phyloP scores from a whole-genome alignment of 441 rosid genomes.

The Gossypium davidsonii region DNA sequence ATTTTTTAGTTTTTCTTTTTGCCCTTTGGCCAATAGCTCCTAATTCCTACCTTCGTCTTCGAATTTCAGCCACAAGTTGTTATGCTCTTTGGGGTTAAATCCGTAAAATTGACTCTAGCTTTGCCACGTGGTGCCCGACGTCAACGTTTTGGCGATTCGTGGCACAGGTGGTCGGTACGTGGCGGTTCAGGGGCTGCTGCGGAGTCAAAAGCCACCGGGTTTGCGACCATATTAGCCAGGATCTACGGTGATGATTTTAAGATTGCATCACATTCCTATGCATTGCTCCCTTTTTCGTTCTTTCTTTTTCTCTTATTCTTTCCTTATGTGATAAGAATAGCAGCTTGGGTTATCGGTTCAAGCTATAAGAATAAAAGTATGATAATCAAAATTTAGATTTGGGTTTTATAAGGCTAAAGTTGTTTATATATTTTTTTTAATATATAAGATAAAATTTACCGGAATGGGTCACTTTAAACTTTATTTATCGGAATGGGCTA shows the following conservation, averaged over 20 bases:
- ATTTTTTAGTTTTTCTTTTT: background rate
- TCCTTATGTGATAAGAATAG: too few relatives aligned
- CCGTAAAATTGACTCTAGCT: constrained; percentile 40
- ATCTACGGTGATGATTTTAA: background rate
- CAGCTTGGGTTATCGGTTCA: too few relatives aligned
- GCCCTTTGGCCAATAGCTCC: constrained; percentile 1
- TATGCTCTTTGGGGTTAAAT: constrained; percentile 25
- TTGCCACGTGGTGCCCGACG: constrained; percentile 25
- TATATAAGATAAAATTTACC: too few relatives aligned
- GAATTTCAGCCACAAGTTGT: constrained; percentile 56
- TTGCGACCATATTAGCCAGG: background rate
- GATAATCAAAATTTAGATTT: too few relatives aligned
- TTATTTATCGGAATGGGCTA: too few relatives aligned
- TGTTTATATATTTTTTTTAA: too few relatives aligned
- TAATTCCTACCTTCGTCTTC: constrained; percentile 15
- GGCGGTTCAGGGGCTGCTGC: constrained; percentile 15
- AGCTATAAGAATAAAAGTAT: too few relatives aligned
- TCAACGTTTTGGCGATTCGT: constrained; percentile 30
- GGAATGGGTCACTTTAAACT: too few relatives aligned
- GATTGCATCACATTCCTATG: background rate
- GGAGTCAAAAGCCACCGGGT: background rate
- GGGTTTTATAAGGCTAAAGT: too few relatives aligned
- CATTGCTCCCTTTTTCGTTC: too few relatives aligned
- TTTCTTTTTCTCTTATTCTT: too few relatives aligned
- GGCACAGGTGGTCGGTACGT: constrained; percentile 22